These are phyloP conservation scores for Colletotrichum karsti DNA, from an alignment of 2,329 filamentous ascomycete species.

Conservation along the genomic window DNA sequence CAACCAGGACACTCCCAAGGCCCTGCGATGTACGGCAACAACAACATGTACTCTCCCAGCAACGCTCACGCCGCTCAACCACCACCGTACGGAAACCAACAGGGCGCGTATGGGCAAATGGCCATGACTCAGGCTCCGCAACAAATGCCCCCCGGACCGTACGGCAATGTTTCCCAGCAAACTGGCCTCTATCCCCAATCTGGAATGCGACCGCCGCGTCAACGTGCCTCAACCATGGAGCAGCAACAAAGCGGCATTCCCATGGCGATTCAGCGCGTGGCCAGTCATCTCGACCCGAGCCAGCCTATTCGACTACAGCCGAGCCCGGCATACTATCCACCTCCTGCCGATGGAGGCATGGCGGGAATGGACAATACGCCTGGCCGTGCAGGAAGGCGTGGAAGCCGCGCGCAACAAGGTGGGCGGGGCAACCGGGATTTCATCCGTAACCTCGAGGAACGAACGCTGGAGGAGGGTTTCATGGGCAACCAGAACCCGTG, in stretches of 20 bases:
- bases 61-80: slow-evolving; percentile 67
- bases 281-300: slow-evolving; percentile 93
- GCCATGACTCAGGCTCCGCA: slow-evolving; percentile 72
- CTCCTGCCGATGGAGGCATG: slow-evolving; percentile 80
- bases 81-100: slow-evolving; percentile 82
- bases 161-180: slow-evolving; percentile 63
- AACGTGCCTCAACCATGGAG: slow-evolving; percentile 96
- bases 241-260: slow-evolving; percentile 94
- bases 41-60: slow-evolving; percentile 78
- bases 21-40: slow-evolving; percentile 83
- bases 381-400: slow-evolving; percentile 72
- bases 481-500: slow-evolving; percentile 71
- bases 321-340: slow-evolving; percentile 96
- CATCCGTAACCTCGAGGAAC: slow-evolving; percentile 92
- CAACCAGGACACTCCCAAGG: slow-evolving; percentile 54
- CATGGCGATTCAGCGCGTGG: slow-evolving; percentile 90
- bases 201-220: slow-evolving; percentile 76
- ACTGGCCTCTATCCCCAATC: slow-evolving; percentile 69
- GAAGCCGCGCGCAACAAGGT: slow-evolving; percentile 74
- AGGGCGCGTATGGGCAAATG: slow-evolving; percentile 77
- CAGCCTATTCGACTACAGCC: slow-evolving; percentile 94
- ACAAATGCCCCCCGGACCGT: slow-evolving; percentile 73
- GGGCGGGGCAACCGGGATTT: slow-evolving; percentile 81
- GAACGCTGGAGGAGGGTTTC: slow-evolving; percentile 92
- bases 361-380: slow-evolving; percentile 68